Conservation (phyloP, 106 monocot genomes). For the Dioscorea dumetorum region DNA sequence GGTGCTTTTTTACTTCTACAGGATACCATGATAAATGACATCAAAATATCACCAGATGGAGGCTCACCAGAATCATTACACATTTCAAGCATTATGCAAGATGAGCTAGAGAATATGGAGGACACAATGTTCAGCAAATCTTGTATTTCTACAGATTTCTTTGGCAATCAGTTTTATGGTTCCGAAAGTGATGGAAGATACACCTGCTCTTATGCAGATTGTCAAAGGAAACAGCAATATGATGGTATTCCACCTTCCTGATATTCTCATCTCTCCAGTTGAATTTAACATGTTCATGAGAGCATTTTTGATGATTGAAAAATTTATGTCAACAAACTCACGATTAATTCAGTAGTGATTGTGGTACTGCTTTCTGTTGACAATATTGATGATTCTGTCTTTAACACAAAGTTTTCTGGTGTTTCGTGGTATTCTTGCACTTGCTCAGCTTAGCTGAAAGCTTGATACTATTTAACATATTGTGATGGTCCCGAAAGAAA, state of each 20-base stretch:
- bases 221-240: neutral
- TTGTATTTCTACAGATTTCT: slow-evolving; percentile 8
- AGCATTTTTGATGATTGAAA: no score
- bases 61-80: neutral
- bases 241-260: slow-evolving; percentile 3
- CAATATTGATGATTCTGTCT: no score
- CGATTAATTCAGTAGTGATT: no score
- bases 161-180: neutral
- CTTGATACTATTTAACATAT: no score
- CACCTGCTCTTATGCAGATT: neutral
- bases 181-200: slow-evolving; percentile 1
- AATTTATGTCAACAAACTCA: no score
- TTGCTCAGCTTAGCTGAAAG: no score
- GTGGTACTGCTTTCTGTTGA: no score
- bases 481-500: no score
- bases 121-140: slow-evolving; percentile 8
- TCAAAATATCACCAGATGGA: slow-evolving; percentile 2
- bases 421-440: no score
- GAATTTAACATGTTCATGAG: no score
- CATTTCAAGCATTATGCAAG: neutral
- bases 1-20: neutral
- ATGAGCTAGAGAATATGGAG: slow-evolving; percentile 7
- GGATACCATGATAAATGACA: slow-evolving; percentile 18
- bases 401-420: no score
- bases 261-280: no score